Percentiles rank a stretch among this genome's conserved stretches.
Evolutionary conservation across 75 land plant species (phyloP).

Genomic region (Azolla pinnata): DNA sequence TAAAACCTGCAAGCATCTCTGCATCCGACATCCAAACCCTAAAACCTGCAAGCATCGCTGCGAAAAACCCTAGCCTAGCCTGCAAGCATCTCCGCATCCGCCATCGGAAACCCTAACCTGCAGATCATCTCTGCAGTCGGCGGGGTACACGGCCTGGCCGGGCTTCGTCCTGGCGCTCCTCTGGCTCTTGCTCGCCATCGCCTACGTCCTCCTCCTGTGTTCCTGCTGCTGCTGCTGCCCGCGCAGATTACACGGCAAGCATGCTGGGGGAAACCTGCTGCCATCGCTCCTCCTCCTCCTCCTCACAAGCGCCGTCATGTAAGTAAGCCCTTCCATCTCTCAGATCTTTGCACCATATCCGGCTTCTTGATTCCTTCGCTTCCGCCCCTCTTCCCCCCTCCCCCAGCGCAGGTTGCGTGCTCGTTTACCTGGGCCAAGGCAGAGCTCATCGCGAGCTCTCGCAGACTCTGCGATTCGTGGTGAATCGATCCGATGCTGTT

Average conservation of each 20-base stretch:
- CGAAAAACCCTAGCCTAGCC: no score
- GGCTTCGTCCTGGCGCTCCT: slow-evolving; percentile 56
- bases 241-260: slow-evolving; percentile 17
- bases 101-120: no score
- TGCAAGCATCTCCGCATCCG: no score
- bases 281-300: slow-evolving; percentile 42
- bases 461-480: neutral
- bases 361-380: neutral
- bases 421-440: neutral
- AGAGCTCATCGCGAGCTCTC: neutral
- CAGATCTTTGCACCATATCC: neutral
- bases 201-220: slow-evolving; percentile 25
- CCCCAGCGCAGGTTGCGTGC: neutral
- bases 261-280: slow-evolving; percentile 16
- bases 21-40: no score
- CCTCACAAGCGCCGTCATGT: slow-evolving; percentile 68
- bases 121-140: no score
- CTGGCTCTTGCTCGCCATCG: slow-evolving; percentile 53
- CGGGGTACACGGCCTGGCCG: slow-evolving; percentile 68
- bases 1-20: no score
- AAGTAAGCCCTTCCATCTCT: slow-evolving; percentile 11
- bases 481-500: neutral
- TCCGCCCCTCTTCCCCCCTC: neutral
- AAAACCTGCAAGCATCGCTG: no score
- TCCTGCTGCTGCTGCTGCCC: slow-evolving; percentile 42